phyloP scores from a whole-genome alignment of 2,329 filamentous ascomycete species.

The Aphanoascus verrucosus region DNA sequence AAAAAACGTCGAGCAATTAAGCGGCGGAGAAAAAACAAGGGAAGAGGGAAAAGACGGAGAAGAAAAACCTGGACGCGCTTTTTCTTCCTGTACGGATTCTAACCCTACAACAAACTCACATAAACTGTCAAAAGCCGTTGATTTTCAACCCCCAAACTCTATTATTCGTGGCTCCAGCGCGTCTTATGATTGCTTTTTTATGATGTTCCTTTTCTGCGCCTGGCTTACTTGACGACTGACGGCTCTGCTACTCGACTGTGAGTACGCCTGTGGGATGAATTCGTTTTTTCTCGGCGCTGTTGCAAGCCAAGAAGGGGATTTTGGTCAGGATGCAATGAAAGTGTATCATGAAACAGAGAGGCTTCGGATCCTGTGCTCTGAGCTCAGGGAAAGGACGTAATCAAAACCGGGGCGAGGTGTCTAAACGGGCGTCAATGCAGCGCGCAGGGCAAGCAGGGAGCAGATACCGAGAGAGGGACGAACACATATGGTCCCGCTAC shows the following conservation, averaged over 20 bases:
- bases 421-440: constrained; percentile 12
- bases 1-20: constrained; percentile 5
- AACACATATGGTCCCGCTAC: constrained; percentile 8
- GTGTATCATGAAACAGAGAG: constrained; percentile 9
- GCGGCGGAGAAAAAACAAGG: constrained; percentile 1
- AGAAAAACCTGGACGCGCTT: neutral
- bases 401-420: constrained; percentile 9
- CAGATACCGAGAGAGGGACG: constrained; percentile 7
- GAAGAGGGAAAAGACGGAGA: neutral
- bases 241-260: neutral
- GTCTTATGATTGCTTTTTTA: constrained; percentile 7
- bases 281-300: constrained; percentile 8
- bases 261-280: constrained; percentile 1
- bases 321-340: constrained; percentile 1
- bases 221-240: neutral
- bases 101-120: neutral
- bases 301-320: constrained; percentile 10
- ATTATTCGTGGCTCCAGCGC: constrained; percentile 4
- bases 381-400: constrained; percentile 7
- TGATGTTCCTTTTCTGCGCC: neutral
- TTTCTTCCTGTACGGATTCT: neutral
- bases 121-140: constrained; percentile 1
- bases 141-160: neutral
- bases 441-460: neutral
- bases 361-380: constrained; percentile 7